A percentile compares a stretch with the other conserved stretches of the same genome.
Evolutionary conservation across 2,329 filamentous ascomycete genomes (phyloP).

Genomic region (Trichoderma cornu-damae): DNA sequence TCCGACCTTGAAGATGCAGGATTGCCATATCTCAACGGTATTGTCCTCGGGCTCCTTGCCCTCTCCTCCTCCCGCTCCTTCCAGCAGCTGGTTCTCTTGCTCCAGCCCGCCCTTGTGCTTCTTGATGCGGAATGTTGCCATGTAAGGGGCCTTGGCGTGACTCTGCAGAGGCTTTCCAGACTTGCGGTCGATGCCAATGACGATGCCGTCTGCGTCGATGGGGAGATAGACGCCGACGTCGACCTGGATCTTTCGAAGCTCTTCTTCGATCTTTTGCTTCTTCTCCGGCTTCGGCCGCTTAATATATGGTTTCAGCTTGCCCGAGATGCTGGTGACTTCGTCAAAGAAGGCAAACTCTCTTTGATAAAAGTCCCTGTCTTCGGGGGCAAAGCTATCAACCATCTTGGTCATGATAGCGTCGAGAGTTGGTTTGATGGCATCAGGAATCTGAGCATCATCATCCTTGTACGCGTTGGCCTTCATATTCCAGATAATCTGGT

Average conservation of each 20-base stretch:
- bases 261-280: slow-evolving; percentile 98
- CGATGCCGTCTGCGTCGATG: slow-evolving; percentile 92
- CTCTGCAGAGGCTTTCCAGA: slow-evolving; percentile 96
- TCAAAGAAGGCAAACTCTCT: slow-evolving; percentile 97
- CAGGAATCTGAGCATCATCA: slow-evolving; percentile 83
- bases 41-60: slow-evolving; percentile 36
- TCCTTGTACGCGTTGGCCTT: slow-evolving; percentile 99
- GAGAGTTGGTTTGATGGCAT: slow-evolving; percentile 86
- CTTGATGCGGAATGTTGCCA: slow-evolving; percentile 97
- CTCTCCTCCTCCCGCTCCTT: slow-evolving; percentile 40
- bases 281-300: slow-evolving; percentile 92
- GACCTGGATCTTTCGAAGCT: slow-evolving; percentile 93
- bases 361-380: slow-evolving; percentile 83
- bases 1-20: slow-evolving; percentile 98
- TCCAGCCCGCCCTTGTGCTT: slow-evolving; percentile 61
- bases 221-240: slow-evolving; percentile 96
- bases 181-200: slow-evolving; percentile 96
- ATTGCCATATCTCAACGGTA: slow-evolving; percentile 95
- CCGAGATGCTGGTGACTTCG: slow-evolving; percentile 91
- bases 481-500: slow-evolving; percentile 99
- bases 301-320: slow-evolving; percentile 89
- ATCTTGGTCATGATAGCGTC: slow-evolving; percentile 85
- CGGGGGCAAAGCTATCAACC: slow-evolving; percentile 71
- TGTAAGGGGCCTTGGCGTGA: slow-evolving; percentile 96
- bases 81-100: slow-evolving; percentile 48